phyloP scores from a whole-genome alignment of 352 stramenopile species.

The Phytopythium delawarense region DNA sequence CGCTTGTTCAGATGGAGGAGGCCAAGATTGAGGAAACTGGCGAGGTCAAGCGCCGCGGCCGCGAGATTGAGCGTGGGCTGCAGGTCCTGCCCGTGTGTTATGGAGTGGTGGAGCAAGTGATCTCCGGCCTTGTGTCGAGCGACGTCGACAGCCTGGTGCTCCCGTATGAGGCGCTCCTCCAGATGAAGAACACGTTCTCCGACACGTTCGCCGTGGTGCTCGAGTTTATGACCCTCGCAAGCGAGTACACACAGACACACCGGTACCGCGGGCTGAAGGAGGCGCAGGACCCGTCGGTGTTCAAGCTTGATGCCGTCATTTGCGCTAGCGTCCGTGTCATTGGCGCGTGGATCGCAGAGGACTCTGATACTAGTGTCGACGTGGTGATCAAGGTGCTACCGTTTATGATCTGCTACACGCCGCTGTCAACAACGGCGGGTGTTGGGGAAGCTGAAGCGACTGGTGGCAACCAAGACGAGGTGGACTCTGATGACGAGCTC shows the following conservation, averaged over 20 bases:
- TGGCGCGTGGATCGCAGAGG: slow-evolving; percentile 79
- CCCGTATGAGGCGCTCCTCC: slow-evolving; percentile 62
- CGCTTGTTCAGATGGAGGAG: slow-evolving; percentile 67
- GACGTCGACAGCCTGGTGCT: slow-evolving; percentile 38
- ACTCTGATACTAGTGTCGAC: slow-evolving; percentile 67
- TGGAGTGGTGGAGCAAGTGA: slow-evolving; percentile 66
- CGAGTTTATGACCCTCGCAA: slow-evolving; percentile 58
- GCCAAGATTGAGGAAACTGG: slow-evolving; percentile 37
- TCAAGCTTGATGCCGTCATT: slow-evolving; percentile 66
- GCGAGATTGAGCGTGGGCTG: slow-evolving; percentile 53
- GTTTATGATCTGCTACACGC: slow-evolving; percentile 79
- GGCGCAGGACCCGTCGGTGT: slow-evolving; percentile 25
- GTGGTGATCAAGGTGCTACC: slow-evolving; percentile 66
- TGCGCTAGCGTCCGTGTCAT: slow-evolving; percentile 74
- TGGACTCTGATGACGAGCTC: slow-evolving; percentile 66
- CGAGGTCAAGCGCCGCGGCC: slow-evolving; percentile 37
- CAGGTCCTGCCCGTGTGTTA: slow-evolving; percentile 73
- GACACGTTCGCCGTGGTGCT: slow-evolving; percentile 72
- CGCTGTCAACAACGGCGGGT: slow-evolving; percentile 19
- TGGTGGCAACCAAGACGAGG: not conserved
- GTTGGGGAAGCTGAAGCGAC: slow-evolving; percentile 12
- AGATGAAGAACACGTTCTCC: slow-evolving; percentile 70
- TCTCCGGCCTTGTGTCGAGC: slow-evolving; percentile 55
- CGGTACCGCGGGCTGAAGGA: slow-evolving; percentile 49
- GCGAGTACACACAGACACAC: slow-evolving; percentile 72